Evolutionary conservation across 805 yeast species (phyloP).

Genomic region (Priceomyces medius): DNA sequence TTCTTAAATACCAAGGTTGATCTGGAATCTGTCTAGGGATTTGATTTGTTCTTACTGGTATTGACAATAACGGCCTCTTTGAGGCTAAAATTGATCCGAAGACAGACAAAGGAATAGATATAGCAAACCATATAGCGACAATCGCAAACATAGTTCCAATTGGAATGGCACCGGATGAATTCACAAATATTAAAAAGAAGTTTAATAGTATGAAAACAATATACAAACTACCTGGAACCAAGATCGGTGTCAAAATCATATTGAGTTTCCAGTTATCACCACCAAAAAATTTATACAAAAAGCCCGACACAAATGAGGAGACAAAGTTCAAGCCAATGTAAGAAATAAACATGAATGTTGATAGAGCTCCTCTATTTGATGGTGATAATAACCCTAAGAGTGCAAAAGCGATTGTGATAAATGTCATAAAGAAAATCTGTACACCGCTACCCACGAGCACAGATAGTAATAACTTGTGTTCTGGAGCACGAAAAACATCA

Average conservation of each 20-base stretch:
- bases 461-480: constrained; percentile 66
- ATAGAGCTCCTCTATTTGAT: constrained; percentile 88
- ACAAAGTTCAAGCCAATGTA: constrained; percentile 78
- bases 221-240: constrained; percentile 83
- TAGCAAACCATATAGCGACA: constrained; percentile 76
- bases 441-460: constrained; percentile 84
- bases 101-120: constrained; percentile 81
- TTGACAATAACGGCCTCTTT: constrained; percentile 53
- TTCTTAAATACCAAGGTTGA: constrained; percentile 80
- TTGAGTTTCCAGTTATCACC: constrained; percentile 91
- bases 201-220: constrained; percentile 65
- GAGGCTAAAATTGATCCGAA: constrained; percentile 80
- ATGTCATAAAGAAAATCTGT: constrained; percentile 76
- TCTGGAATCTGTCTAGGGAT: constrained; percentile 94
- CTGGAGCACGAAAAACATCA: constrained; percentile 88
- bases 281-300: constrained; percentile 82
- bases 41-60: constrained; percentile 90
- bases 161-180: constrained; percentile 94
- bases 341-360: constrained; percentile 84
- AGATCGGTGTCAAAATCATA: constrained; percentile 73
- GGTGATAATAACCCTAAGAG: constrained; percentile 88
- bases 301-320: constrained; percentile 86
- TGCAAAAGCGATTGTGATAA: constrained; percentile 76
- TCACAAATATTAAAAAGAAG: constrained; percentile 72
- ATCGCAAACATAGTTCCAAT: constrained; percentile 83